phyloP scores from a whole-genome alignment of 1,139 yeast species.

The Candida tetrigidarum region DNA sequence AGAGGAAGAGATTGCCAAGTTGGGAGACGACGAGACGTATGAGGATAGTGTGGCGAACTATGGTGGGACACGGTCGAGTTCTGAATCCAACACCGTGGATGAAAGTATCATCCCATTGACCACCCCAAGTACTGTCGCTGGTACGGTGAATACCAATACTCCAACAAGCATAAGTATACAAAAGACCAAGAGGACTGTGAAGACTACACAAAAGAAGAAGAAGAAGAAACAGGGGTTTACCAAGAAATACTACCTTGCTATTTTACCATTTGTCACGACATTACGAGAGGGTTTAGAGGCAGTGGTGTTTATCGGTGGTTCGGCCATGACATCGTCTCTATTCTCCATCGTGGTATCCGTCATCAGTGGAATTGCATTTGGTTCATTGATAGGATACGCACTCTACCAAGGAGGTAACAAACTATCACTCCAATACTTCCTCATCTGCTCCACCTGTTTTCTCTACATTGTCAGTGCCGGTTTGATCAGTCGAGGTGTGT shows the following conservation, averaged over 20 bases:
- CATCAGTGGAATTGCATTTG: slow-evolving; percentile 37
- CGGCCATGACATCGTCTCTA: slow-evolving; percentile 47
- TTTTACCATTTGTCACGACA: slow-evolving; percentile 48
- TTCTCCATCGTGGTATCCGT: slow-evolving; percentile 46
- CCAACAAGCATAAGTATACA: background rate
- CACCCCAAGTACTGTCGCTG: slow-evolving; percentile 1
- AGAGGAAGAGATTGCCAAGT: slow-evolving; percentile 21
- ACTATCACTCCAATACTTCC: slow-evolving; percentile 44
- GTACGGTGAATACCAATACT: background rate
- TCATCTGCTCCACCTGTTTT: slow-evolving; percentile 45
- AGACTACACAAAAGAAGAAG: slow-evolving; percentile 3
- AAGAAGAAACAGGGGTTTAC: slow-evolving; percentile 20
- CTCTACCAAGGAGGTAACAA: slow-evolving; percentile 48
- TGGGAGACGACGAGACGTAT: slow-evolving; percentile 15
- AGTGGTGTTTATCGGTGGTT: slow-evolving; percentile 52
- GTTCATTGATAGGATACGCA: slow-evolving; percentile 36
- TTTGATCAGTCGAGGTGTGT: slow-evolving; percentile 66
- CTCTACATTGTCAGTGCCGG: slow-evolving; percentile 51
- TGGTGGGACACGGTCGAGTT: slow-evolving; percentile 18
- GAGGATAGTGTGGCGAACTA: slow-evolving; percentile 11
- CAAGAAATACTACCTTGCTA: slow-evolving; percentile 41
- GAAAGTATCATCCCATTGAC: slow-evolving; percentile 18
- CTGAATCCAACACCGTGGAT: slow-evolving; percentile 11
- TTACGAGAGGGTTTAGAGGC: slow-evolving; percentile 54
- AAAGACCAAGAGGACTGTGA: background rate